These are phyloP conservation scores for Pichia sp. DNA, from an alignment of 1,139 yeast species.

Conservation along the genomic window DNA sequence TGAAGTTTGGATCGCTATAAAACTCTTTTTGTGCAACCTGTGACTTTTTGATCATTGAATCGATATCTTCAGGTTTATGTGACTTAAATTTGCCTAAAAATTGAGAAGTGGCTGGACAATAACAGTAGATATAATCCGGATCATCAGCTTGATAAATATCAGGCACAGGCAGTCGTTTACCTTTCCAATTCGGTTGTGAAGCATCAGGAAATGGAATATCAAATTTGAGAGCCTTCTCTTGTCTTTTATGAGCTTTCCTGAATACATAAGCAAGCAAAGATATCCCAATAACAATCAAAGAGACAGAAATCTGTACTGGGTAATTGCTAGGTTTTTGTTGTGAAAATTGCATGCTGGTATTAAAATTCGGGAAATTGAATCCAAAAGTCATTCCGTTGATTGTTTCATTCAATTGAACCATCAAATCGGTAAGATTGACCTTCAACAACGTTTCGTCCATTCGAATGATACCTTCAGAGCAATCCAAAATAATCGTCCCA, in stretches of 20 bases:
- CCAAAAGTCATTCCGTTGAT: constrained; percentile 3
- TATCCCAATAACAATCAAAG: constrained; percentile 17
- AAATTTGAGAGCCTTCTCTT: constrained; percentile 37
- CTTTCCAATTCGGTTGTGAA: constrained; percentile 90
- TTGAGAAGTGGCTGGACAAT: constrained; percentile 96
- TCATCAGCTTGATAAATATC: constrained; percentile 47
- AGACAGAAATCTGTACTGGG: constrained; percentile 23
- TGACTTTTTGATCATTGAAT: constrained; percentile 49
- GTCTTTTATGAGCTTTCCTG: constrained; percentile 22
- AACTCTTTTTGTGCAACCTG: constrained; percentile 52
- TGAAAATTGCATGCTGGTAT: constrained; percentile 3
- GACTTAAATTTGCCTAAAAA: constrained; percentile 65
- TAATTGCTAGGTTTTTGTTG: constrained; percentile 2
- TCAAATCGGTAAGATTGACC: not conserved
- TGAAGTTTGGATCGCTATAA: constrained; percentile 33
- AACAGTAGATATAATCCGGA: constrained; percentile 64
- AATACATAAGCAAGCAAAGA: constrained; percentile 15
- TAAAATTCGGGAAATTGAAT: constrained; percentile 1
- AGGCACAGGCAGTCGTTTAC: constrained; percentile 62
- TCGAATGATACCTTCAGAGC: too few species aligned
- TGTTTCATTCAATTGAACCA: constrained; percentile 4
- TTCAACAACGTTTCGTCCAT: too few species aligned
- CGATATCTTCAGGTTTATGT: constrained; percentile 60
- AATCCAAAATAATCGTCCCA: too few species aligned
- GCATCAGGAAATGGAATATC: constrained; percentile 65